A percentile compares a stretch with the other conserved stretches of the same genome.
Evolutionary conservation across 2,329 filamentous ascomycete genomes (phyloP).

Genomic region (Hymenoscyphus infarciens): DNA sequence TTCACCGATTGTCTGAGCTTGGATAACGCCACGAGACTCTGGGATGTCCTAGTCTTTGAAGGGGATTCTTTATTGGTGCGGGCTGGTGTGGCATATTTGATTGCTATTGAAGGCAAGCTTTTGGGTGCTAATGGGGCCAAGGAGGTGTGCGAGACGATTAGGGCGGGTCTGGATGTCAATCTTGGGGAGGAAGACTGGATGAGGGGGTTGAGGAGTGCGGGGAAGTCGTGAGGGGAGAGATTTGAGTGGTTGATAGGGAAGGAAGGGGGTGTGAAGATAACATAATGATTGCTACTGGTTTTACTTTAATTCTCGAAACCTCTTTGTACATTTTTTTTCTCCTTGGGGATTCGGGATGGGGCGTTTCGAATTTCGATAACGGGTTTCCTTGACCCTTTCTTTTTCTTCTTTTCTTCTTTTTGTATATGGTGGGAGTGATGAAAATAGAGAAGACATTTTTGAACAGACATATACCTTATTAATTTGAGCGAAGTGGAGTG

Average conservation of each 20-base stretch:
- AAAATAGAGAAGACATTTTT: background rate
- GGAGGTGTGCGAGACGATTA: slow-evolving; percentile 24
- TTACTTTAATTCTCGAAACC: background rate
- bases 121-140: slow-evolving; percentile 38
- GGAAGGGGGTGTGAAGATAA: background rate
- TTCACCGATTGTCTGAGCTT: slow-evolving; percentile 62
- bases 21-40: slow-evolving; percentile 68
- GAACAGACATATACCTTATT: too few relatives aligned
- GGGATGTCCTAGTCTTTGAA: slow-evolving; percentile 82
- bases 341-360: background rate
- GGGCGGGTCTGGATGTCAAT: slow-evolving; percentile 13
- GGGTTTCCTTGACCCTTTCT: too few relatives aligned
- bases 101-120: slow-evolving; percentile 47
- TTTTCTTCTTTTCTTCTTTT: too few relatives aligned
- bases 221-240: slow-evolving; percentile 18
- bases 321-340: background rate
- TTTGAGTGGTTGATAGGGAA: background rate
- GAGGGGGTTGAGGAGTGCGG: slow-evolving; percentile 25
- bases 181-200: slow-evolving; percentile 32
- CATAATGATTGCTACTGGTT: too few relatives aligned
- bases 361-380: too few relatives aligned
- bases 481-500: background rate
- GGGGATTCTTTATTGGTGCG: slow-evolving; percentile 69
- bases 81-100: slow-evolving; percentile 65
- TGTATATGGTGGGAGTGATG: background rate